Base-by-base conservation (phyloP, 2,329 filamentous ascomycete genomes). In the Metarhizium album region DNA sequence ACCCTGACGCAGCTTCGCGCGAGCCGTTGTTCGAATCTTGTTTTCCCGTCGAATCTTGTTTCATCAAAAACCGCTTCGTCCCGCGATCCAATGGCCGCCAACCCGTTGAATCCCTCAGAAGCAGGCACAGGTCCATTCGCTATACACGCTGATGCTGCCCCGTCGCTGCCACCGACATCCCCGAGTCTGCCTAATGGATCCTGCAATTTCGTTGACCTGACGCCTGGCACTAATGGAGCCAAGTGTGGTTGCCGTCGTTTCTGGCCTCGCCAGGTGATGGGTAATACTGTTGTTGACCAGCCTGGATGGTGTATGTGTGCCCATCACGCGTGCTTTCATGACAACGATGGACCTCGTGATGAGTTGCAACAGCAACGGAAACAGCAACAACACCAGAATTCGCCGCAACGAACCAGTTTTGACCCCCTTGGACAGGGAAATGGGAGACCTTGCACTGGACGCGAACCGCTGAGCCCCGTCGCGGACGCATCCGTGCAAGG, bases 271-370 rank as follows among this genome's bases (percentile, higher is more conserved):
- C 66, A 65, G 50, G 57, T 62, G 49, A 55, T 61, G 45, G 65
- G 59, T 31, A 62, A 64, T 46, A 60, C 66, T 45, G 60, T 65
- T 42, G 57, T 63, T 49, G 72, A 73, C 49, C 71, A 79, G 58
- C 59, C 68, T 27, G 67, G 68, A 53, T 79, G 73, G 70, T 82
- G 79, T 65, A 81, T 82, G 78, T 82, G 79, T 59, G 75, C 74
- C 48, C 79, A 82, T 57, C 79, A 82, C 63, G 79, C 79, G 49
- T 82, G 79, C 62, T 82, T 72, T 54, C 79, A 82, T 54, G 78
- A 81, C 61, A 80, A 57, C 64, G 62, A 35, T 52, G n/a, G n/a
- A n/a, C n/a, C 22, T 24, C 40, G 22, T 24, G 22, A 43, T 57
- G 46, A 55, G 54, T 31, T 13, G 33, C 33, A 31, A 31, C 29